Percentiles rank a stretch among this genome's conserved stretches.
These are phyloP conservation scores for Lactarius tabidus DNA, from an alignment of 768 basidiomycete species.

Conservation along the genomic window DNA sequence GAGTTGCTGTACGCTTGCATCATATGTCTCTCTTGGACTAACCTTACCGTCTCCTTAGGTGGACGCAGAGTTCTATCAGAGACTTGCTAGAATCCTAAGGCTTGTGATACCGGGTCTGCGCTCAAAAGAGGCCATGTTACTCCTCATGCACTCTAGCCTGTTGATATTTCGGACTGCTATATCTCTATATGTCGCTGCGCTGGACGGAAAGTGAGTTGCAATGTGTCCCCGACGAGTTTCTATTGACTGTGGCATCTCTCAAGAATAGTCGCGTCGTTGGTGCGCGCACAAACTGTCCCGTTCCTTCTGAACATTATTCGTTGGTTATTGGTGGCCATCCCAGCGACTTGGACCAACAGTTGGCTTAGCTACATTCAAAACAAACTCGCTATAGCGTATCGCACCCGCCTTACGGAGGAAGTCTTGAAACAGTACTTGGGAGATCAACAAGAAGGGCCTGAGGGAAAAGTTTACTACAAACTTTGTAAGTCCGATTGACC, in stretches of 20 bases:
- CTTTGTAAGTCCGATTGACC: conserved; percentile 49
- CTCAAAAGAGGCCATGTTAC: conserved; percentile 83
- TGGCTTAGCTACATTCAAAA: conserved; percentile 93
- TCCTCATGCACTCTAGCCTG: conserved; percentile 84
- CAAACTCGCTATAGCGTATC: conserved; percentile 85
- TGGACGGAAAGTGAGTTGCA: conserved; percentile 74
- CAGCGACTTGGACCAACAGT: conserved; percentile 89
- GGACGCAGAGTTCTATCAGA: conserved; percentile 87
- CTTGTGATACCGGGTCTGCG: conserved; percentile 86
- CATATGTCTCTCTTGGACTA: neutral
- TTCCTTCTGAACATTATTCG: conserved; percentile 83
- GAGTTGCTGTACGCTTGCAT: conserved; percentile 58
- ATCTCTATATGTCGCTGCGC: conserved; percentile 87
- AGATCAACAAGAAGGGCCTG: conserved; percentile 54
- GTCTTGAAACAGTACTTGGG: conserved; percentile 85
- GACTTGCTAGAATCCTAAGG: conserved; percentile 68
- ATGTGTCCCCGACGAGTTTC: conserved; percentile 3
- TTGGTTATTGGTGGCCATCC: conserved; percentile 90
- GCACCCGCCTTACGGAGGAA: conserved; percentile 79
- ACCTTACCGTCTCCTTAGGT: conserved; percentile 45
- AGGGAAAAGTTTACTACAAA: conserved; percentile 91
- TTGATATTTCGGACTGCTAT: conserved; percentile 88
- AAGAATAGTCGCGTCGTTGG: conserved; percentile 93
- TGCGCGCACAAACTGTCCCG: conserved; percentile 71
- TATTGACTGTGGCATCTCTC: neutral